These are phyloP conservation scores for Elasticomyces elasticus DNA, from an alignment of 495 filamentous ascomycete genomes.

Conservation along the genomic window DNA sequence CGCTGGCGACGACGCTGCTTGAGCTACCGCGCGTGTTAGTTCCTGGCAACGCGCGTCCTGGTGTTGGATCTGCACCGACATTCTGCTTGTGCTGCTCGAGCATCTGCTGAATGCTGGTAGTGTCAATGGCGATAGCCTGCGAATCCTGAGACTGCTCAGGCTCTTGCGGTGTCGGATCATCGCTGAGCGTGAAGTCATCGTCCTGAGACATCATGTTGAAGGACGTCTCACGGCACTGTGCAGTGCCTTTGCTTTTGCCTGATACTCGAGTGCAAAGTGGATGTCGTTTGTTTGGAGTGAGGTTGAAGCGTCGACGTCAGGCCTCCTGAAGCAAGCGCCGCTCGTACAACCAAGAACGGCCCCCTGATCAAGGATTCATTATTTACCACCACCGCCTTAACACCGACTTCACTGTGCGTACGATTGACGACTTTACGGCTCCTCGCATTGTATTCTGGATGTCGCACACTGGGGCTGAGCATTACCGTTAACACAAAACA, in stretches of 20 bases:
- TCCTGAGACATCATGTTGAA: neutral
- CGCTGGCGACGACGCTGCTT: constrained; percentile 5
- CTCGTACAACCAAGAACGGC: neutral
- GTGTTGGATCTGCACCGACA: constrained; percentile 2
- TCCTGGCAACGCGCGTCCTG: neutral
- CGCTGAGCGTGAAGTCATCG: neutral
- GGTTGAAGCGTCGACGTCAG: neutral
- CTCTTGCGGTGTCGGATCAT: neutral
- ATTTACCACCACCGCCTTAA: neutral
- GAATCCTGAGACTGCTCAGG: constrained; percentile 3
- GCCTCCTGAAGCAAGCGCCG: neutral
- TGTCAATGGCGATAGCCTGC: constrained; percentile 7
- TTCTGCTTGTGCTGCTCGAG: constrained; percentile 2
- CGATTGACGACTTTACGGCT: neutral
- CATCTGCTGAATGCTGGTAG: neutral
- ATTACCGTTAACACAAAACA: neutral
- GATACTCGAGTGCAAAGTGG: neutral
- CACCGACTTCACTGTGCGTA: neutral
- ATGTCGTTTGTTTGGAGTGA: neutral
- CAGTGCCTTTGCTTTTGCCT: too few species aligned
- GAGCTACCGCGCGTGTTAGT: constrained; percentile 3
- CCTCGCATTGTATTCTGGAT: neutral
- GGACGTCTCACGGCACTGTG: neutral
- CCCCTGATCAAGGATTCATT: neutral
- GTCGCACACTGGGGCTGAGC: neutral